Base-by-base conservation (phyloP, 2,329 filamentous ascomycete species). In the Tolypocladium ovalisporum region DNA sequence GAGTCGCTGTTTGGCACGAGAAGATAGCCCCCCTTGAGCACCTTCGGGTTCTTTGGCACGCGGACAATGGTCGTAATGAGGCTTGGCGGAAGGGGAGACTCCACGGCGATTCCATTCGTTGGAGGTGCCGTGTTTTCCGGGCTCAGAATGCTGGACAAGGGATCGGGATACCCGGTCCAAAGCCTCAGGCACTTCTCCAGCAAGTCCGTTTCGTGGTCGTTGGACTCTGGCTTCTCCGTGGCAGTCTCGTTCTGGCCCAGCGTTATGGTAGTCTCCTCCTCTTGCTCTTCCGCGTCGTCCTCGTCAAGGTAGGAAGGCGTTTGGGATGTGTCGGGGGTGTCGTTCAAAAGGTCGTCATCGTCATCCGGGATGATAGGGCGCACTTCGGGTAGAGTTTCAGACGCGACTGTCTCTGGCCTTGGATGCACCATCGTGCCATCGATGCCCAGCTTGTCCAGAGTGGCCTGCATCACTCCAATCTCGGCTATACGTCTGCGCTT, bases 21-120 rank as follows among this genome's bases (percentile, higher is more conserved):
- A 19, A 99, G 81, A 70, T 94, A 95, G 19, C 92, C 92, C 19
- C 89, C 86, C 74, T 96, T 96, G 64, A 96, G 79, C 1, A 94
- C 80, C 49, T 83, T 84, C 1, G 86, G 83, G 64, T 94, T 95
- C 73, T 96, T 96, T 56, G 86, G 81, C 10, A 94, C 83, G 44
- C 85, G 83, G 55, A 90, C 84, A 44, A 96, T 86, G 1, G 84
- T 89, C 0, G 90, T 87, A 29, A 90, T 79, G 53, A 95, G 85
- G 36, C 81, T 84, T 1, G 86, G 88, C 17, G 76, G 76, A 13
- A 72, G 70, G 24, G 72, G 76, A 67, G 69, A 74, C 62, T 79
- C 76, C 0, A 73, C 66, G 4, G 76, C 70, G 51, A 80, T 70
- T 19, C 88, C 88, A 65, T 87, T 81, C 4, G 78, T 72, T 0